Evolutionary conservation across 2,329 filamentous ascomycete genomes (phyloP).

Genomic region (Aspergillus sp.): DNA sequence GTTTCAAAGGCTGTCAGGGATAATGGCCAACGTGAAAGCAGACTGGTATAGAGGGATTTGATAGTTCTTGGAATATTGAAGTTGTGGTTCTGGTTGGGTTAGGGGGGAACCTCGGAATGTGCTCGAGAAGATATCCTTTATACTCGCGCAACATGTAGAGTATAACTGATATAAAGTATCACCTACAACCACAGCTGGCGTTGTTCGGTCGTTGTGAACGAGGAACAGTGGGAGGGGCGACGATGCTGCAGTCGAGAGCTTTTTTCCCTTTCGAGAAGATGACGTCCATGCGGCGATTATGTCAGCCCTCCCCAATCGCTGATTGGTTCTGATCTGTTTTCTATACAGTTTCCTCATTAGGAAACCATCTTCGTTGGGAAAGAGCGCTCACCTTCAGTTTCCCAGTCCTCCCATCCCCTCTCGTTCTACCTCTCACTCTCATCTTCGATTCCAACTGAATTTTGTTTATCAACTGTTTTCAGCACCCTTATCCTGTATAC

Average conservation of each 20-base stretch:
- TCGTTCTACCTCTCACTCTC: neutral
- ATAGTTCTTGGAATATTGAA: too few relatives aligned
- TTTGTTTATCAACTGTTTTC: neutral
- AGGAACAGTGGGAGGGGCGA: neutral
- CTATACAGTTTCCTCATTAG: neutral
- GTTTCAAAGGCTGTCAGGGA: neutral
- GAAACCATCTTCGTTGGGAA: neutral
- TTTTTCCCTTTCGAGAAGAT: conserved; percentile 1
- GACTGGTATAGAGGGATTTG: neutral
- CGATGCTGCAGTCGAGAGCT: neutral
- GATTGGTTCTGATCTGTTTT: neutral
- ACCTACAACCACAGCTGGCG: too few relatives aligned
- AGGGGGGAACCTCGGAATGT: too few relatives aligned
- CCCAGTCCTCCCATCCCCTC: neutral
- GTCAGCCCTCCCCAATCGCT: neutral
- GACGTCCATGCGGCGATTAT: neutral
- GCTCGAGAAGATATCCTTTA: too few relatives aligned
- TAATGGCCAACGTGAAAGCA: neutral
- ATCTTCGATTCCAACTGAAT: neutral
- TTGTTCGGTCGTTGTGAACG: too few relatives aligned
- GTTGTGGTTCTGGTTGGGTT: too few relatives aligned
- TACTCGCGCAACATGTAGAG: too few relatives aligned
- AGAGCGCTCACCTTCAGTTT: neutral
- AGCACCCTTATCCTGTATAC: neutral
- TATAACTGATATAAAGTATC: too few relatives aligned